Evolutionary conservation across 2,329 filamentous ascomycete species (phyloP), one percentile per base, ranked within the genome.

Genomic region (Coniochaeta sp.): DNA sequence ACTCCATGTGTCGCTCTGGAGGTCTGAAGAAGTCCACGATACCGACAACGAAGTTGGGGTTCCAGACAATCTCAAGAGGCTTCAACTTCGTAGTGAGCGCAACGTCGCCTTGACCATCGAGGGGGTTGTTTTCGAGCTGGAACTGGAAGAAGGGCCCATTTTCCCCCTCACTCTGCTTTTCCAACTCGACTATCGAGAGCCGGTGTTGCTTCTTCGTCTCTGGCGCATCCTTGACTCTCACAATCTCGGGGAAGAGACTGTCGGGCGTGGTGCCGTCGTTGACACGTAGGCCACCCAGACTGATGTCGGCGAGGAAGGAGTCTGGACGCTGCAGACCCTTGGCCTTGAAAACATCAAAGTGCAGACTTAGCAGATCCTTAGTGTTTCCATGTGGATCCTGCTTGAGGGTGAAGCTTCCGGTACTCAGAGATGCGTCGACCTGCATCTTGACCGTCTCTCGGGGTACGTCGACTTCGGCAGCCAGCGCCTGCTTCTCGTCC

Each of bases 1-100:
- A 99, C 65, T 99, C 94, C 91, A 99, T 96, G 65, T 99, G 95
- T 49, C 91, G 81, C 66, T 96, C 91, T 0, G 94, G 95, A 1
- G 94, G 94, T 56, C 92, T 87, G 75, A 99, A 99, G 73, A 99
- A 99, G 60, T 91, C 90, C 50, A 86, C 89, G 33, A 97, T 83
- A 48, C 94, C 91, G 6, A 96, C 84, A 0, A 97, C 78, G 59
- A 97, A 95, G 57, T 86, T 89, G 1, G 95, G 94, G 61, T 99
- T 99, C 80, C 96, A 99, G 22, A 99, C 90, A 51, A 99, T 87
- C 66, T 99, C 95, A 59, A 99, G 85, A 45, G 91, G 94, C 67
- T 95, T 96, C 59, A 99, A 73, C 67, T 95, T 96, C 61, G 92
- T 86, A 2, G 86, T 91, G 30, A 99, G 74, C 6, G 91, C 90